Evolutionary conservation across 2,329 filamentous ascomycete species (phyloP).

Genomic region (Davidsoniella neocaledoniae): DNA sequence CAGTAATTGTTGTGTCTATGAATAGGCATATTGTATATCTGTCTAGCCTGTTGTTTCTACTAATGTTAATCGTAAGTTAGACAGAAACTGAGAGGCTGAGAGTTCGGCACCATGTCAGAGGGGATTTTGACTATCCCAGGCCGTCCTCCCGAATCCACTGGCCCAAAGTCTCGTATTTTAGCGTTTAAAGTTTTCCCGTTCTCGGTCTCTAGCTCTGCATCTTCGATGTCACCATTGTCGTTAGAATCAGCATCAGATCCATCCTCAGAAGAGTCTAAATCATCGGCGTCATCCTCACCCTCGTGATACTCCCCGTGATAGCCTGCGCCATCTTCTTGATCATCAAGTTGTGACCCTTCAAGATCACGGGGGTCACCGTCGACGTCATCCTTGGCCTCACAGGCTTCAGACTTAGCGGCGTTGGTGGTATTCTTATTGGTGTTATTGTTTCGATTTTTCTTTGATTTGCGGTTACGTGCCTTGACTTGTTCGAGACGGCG

Average conservation of each 20-base stretch:
- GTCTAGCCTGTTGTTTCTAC: no score
- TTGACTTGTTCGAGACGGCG: conserved; percentile 82
- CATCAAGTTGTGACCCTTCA: neutral
- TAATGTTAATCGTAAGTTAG: no score
- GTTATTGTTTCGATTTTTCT: conserved; percentile 33
- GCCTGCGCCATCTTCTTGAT: neutral
- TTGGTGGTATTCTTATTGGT: conserved; percentile 1
- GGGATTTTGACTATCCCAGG: no score
- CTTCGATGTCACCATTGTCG: conserved; percentile 8
- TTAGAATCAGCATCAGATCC: conserved; percentile 1
- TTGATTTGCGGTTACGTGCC: conserved; percentile 78
- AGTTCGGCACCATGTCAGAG: no score
- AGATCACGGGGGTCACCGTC: neutral
- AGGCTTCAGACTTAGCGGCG: neutral
- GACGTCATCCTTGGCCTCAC: neutral
- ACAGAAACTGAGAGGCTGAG: no score
- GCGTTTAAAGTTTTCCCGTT: conserved; percentile 5
- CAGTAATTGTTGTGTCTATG: no score
- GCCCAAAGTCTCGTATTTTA: conserved; percentile 6
- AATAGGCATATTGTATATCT: no score
- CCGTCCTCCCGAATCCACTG: no score
- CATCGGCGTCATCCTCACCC: conserved; percentile 2
- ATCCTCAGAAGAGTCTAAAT: conserved; percentile 2
- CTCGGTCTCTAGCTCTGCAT: conserved; percentile 14
- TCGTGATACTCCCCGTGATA: conserved; percentile 5